Evolutionary conservation across 768 basidiomycete species (phyloP), one percentile per base, ranked within the genome.

Genomic region (Russula vinacea): DNA sequence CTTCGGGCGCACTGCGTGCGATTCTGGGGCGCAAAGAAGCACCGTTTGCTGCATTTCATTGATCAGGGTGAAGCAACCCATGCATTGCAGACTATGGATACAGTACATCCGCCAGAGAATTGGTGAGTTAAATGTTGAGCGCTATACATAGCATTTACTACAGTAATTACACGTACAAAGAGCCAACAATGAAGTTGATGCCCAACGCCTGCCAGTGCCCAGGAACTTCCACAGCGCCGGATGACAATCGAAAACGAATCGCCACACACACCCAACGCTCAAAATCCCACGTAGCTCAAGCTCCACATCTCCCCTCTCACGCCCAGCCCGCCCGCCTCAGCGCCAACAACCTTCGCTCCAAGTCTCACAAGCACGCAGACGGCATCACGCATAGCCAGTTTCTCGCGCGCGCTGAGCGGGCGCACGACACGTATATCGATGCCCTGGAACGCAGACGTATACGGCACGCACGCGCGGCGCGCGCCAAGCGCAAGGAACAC

Each of bases 281-380:
- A 67, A 61, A 69, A 69, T 10, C 66, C 66, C 2, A 69, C 66
- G 17, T 67, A 69, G 51, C 68, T 69, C 68, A 67, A 58, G 40
- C 67, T 68, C 67, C 65, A 68, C 67, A 68, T 68, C 61, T 68
- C 67, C 33, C 65, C 65, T 45, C 59, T 49, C 40, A 62, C 67
- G 14, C 54, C 64, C 11, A 60, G 54, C 13, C 62, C 60, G 4
- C 51, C 56, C 19, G 60, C 58, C 24, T 61, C 64, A 3, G 64
- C 64, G 9, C 64, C 55, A 0, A 66, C 42, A 13, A 62, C 60
- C 47, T 54, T 49, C n/a, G 67, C 66, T 1, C 66, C 66, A 5
- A 69, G 55, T 4, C 66, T 40, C 33, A 64, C 62, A 19, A 69
- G 62, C 52, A 67, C 62, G 8, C 58, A 35, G 5, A 64, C 59